Evolutionary conservation across 1,139 yeast genomes (phyloP).

Genomic region (Hansenula lynferdii): DNA sequence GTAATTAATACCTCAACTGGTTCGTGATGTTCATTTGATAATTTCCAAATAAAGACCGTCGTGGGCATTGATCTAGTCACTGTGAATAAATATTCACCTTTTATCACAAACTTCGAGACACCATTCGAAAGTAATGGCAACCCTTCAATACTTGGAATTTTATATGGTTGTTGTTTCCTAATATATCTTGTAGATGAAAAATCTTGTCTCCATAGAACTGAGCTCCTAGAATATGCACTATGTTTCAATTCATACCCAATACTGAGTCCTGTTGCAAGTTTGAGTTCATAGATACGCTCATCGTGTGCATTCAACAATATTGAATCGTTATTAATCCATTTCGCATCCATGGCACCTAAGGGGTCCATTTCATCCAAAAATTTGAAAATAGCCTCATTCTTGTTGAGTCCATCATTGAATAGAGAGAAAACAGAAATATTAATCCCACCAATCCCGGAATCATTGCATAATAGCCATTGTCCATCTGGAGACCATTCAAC

Average conservation of each 20-base stretch:
- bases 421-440: constrained; percentile 6
- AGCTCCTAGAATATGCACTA: background rate
- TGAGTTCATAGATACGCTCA: constrained; percentile 7
- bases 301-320: constrained; percentile 12
- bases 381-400: constrained; percentile 5
- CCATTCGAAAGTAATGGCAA: constrained; percentile 5
- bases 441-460: constrained; percentile 3
- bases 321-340: constrained; percentile 10
- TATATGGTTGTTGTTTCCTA: constrained; percentile 2
- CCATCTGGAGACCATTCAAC: constrained; percentile 3
- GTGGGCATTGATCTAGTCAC: constrained; percentile 11
- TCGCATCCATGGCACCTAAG: constrained; percentile 5
- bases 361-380: constrained; percentile 7
- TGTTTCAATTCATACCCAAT: constrained; percentile 1
- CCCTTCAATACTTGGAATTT: constrained; percentile 6
- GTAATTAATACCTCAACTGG: constrained; percentile 8
- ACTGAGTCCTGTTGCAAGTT: constrained; percentile 7
- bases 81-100: constrained; percentile 3
- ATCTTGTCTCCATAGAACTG: constrained; percentile 10
- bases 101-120: background rate
- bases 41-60: constrained; percentile 11
- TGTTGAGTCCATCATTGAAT: constrained; percentile 9
- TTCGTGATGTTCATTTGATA: background rate
- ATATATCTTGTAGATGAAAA: constrained; percentile 4
- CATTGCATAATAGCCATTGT: constrained; percentile 4